phyloP scores from a whole-genome alignment of 2,329 filamentous ascomycete species.

The Thelonectria olida region DNA sequence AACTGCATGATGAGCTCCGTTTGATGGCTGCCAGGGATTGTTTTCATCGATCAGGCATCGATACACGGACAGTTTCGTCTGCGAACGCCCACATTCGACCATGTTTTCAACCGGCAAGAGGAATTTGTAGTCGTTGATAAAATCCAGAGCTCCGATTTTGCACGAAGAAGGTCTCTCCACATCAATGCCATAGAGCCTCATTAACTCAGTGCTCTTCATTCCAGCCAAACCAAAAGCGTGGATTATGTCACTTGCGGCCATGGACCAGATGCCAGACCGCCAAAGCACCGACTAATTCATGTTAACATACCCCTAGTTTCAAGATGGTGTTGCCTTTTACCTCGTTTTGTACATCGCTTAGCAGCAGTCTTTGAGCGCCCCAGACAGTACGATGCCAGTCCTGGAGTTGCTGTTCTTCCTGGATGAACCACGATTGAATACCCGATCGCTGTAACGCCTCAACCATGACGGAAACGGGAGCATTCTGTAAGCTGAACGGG shows the following conservation, averaged over 20 bases:
- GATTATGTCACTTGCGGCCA: conserved; percentile 45
- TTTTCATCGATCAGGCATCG: conserved; percentile 54
- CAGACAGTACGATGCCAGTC: conserved; percentile 48
- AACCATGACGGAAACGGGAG: conserved; percentile 36
- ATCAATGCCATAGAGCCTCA: conserved; percentile 51
- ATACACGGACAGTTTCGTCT: conserved; percentile 43
- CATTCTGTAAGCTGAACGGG: background rate
- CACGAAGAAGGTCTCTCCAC: conserved; percentile 49
- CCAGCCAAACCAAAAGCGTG: conserved; percentile 46
- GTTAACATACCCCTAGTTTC: too few species aligned
- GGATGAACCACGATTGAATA: conserved; percentile 53
- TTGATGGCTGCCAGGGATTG: conserved; percentile 57
- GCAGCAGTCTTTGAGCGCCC: conserved; percentile 47
- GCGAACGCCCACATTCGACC: conserved; percentile 19
- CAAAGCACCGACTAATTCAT: conserved; percentile 51
- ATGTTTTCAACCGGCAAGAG: conserved; percentile 39
- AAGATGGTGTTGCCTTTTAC: too few species aligned
- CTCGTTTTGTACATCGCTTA: conserved; percentile 55
- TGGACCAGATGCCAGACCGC: conserved; percentile 52
- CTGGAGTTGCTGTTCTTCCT: conserved; percentile 47
- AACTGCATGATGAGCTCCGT: conserved; percentile 56
- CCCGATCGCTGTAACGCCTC: conserved; percentile 47
- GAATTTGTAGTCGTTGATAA: conserved; percentile 46
- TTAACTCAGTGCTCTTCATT: conserved; percentile 43
- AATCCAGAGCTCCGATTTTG: conserved; percentile 52